Evolutionary conservation across 768 basidiomycete genomes (phyloP).

Genomic region (Chalciporus piperatus): DNA sequence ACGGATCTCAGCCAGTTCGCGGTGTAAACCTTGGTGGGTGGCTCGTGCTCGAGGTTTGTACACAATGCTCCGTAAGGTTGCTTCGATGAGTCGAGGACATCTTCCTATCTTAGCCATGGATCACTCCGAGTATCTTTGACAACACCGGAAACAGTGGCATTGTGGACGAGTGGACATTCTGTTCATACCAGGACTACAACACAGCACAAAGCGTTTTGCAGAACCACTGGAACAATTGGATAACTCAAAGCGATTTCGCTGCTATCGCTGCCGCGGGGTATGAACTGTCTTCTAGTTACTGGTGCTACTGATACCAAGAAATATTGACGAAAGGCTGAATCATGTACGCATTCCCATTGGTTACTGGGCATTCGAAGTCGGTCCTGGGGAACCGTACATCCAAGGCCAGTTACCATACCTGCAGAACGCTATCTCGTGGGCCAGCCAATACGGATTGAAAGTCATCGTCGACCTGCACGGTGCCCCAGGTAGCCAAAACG

Average conservation of each 20-base stretch:
- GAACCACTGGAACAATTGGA: conserved; percentile 80
- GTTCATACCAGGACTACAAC: conserved; percentile 51
- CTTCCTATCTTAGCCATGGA: conserved; percentile 65
- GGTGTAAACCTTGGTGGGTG: conserved; percentile 82
- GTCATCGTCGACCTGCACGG: conserved; percentile 79
- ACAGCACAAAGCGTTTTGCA: conserved; percentile 52
- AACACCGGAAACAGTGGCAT: conserved; percentile 50
- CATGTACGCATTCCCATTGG: conserved; percentile 85
- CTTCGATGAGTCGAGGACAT: conserved; percentile 34
- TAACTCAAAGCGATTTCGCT: conserved; percentile 77
- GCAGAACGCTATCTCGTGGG: conserved; percentile 66
- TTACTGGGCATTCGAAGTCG: conserved; percentile 87
- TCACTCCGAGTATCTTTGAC: conserved; percentile 71
- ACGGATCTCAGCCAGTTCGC: conserved; percentile 70
- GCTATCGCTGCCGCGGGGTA: conserved; percentile 76
- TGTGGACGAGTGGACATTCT: conserved; percentile 79
- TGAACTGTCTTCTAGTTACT: conserved; percentile 3
- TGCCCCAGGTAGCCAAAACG: conserved; percentile 84
- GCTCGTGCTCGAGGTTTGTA: conserved; percentile 51
- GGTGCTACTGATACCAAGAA: not conserved
- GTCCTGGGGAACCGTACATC: conserved; percentile 73
- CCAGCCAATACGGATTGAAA: conserved; percentile 66
- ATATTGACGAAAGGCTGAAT: conserved; percentile 53
- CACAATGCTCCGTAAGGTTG: not conserved
- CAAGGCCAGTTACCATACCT: conserved; percentile 75